Evolutionary conservation across 2,329 filamentous ascomycete species (phyloP).

Genomic region (Coleophoma eucalyptorum): DNA sequence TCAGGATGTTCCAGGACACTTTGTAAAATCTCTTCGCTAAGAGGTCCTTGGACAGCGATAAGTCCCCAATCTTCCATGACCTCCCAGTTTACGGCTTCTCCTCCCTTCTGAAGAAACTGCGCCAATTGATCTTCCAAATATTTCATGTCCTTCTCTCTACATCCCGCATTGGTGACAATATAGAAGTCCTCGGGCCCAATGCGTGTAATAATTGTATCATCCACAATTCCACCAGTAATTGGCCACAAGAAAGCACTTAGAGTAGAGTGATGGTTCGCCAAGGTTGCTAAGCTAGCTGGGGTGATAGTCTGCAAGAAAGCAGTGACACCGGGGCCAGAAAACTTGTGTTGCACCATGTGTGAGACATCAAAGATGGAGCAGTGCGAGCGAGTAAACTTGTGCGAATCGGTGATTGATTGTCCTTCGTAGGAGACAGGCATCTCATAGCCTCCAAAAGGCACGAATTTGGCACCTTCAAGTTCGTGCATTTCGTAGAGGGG

Average conservation of each 20-base stretch:
- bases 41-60: conserved; percentile 84
- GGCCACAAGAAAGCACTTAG: conserved; percentile 82
- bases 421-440: conserved; percentile 91
- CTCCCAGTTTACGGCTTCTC: conserved; percentile 61
- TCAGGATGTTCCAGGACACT: conserved; percentile 50
- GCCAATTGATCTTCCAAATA: conserved; percentile 72
- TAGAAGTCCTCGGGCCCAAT: conserved; percentile 76
- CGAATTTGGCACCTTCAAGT: conserved; percentile 82
- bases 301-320: conserved; percentile 82
- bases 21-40: conserved; percentile 66
- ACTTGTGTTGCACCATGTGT: conserved; percentile 92
- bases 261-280: conserved; percentile 67
- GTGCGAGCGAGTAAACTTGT: conserved; percentile 83
- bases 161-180: conserved; percentile 92
- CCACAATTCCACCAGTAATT: conserved; percentile 82
- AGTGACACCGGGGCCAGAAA: conserved; percentile 76
- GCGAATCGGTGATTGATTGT: conserved; percentile 76
- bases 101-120: conserved; percentile 50
- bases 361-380: conserved; percentile 93
- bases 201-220: conserved; percentile 88
- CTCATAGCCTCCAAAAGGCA: conserved; percentile 87
- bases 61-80: conserved; percentile 72
- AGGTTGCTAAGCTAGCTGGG: conserved; percentile 64
- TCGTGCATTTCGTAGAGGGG: conserved; percentile 77
- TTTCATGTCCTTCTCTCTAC: conserved; percentile 79